Base-by-base conservation (phyloP, 2,329 filamentous ascomycete genomes). In the Botrytis tulipae region DNA sequence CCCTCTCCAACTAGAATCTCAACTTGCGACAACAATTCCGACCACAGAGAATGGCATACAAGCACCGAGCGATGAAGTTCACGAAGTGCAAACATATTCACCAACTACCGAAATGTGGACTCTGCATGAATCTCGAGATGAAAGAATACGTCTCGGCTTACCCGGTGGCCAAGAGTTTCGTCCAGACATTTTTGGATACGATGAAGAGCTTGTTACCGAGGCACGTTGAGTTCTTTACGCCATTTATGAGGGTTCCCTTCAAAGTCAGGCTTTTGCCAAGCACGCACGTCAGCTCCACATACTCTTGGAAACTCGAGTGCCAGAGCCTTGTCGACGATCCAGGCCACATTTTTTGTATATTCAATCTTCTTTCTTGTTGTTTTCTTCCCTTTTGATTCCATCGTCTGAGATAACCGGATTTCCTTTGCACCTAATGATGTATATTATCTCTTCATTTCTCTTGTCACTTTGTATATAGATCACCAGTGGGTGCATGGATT, bases 21-120 rank as follows among this genome's bases (percentile, higher is more conserved):
- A 67, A 6, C 16, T 6, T 29, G 25, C 3, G 8, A 1, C 12
- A n/a, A 37, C 1, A 8, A 8, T 12, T 4, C 12, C 32, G 48
- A 10, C 63, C 32, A 54, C 46, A 54, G 46, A 54, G 12, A 54
- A 67, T 14, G 9, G 14, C 46, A 22, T 67, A 22, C 65, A 40
- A 40, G 32, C 14, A 40, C 12, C 65, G 5, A 40, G 4, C 16
- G 10, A n/a, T 37, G 46, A 54, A 67, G 1, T 40, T 9, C 2
- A 40, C 12, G 16, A 35, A 40, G 4, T 40, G 32, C 32, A 67
- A 8, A 29, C 3, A 6, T 67, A 51, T 67, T 54, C 65, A 9
- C 65, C 65, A 54, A n/a, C 65, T 35, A 67, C 22, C 51, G 65
- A 67, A 29, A 67, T 67, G 16, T 67, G 65, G 46, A 40, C 12